Conservation (phyloP, 2,329 filamentous ascomycete genomes). For the Ascochyta rabiei region DNA sequence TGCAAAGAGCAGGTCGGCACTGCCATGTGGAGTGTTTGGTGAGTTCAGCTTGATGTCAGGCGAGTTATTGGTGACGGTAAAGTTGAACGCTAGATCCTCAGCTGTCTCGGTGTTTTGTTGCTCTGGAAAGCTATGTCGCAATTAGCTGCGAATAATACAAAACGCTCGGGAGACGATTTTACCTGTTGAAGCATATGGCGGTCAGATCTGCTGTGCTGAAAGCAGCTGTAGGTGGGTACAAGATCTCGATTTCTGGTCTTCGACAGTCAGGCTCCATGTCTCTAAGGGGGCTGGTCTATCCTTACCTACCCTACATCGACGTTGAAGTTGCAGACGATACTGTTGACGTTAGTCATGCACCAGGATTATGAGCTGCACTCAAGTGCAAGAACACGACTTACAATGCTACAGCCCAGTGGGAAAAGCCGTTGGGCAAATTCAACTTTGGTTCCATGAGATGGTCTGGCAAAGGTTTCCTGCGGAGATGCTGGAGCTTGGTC, state of each 20-base stretch:
- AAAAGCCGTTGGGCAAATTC: slow-evolving; percentile 36
- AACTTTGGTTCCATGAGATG: slow-evolving; percentile 33
- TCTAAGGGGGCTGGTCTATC: background rate
- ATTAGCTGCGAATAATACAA: slow-evolving; percentile 14
- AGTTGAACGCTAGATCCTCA: slow-evolving; percentile 49
- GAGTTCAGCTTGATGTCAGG: slow-evolving; percentile 63
- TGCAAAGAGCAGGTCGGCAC: slow-evolving; percentile 43
- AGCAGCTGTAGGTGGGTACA: slow-evolving; percentile 48
- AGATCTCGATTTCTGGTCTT: slow-evolving; percentile 51
- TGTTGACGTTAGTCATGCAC: slow-evolving; percentile 24
- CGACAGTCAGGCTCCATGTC: slow-evolving; percentile 13
- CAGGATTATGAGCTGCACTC: background rate
- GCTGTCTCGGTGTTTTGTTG: slow-evolving; percentile 50
- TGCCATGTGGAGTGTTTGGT: slow-evolving; percentile 49
- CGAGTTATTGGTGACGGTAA: slow-evolving; percentile 50
- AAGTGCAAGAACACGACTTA: slow-evolving; percentile 23
- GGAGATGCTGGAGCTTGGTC: slow-evolving; percentile 36
- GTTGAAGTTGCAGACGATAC: slow-evolving; percentile 53
- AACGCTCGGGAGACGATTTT: slow-evolving; percentile 1
- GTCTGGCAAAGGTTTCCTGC: slow-evolving; percentile 31
- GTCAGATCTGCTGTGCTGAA: slow-evolving; percentile 49
- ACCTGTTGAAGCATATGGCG: slow-evolving; percentile 53
- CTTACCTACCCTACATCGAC: slow-evolving; percentile 48
- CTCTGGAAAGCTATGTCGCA: slow-evolving; percentile 46
- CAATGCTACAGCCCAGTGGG: slow-evolving; percentile 51